These are phyloP conservation scores for Phytophthora capsici DNA, from an alignment of 352 stramenopile genomes.

Conservation along the genomic window DNA sequence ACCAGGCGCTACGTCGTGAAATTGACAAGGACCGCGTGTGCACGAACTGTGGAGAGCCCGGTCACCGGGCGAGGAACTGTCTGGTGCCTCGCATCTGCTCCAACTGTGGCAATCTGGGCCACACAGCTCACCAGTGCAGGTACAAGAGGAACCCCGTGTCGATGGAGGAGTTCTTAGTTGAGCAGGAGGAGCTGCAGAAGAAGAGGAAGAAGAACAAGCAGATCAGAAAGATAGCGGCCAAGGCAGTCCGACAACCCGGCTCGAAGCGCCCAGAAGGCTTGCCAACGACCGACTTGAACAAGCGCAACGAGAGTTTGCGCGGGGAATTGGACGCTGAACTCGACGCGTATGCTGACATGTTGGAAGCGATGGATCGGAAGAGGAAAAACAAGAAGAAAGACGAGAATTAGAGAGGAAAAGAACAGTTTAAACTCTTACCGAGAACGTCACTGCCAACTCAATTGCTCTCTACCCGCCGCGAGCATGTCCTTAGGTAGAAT, in stretches of 20 bases:
- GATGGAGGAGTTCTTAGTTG: constrained; percentile 39
- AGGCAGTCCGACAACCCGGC: constrained; percentile 14
- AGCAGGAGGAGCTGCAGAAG: constrained; percentile 26
- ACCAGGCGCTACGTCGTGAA: constrained; percentile 64
- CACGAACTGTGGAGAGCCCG: constrained; percentile 77
- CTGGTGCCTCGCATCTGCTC: constrained; percentile 79
- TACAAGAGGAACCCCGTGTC: constrained; percentile 32
- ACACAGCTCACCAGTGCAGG: constrained; percentile 58
- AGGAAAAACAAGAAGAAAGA: constrained; percentile 33
- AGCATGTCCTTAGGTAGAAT: constrained; percentile 12
- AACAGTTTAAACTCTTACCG: constrained; percentile 13
- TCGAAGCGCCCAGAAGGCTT: constrained; percentile 15
- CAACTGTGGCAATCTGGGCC: constrained; percentile 78
- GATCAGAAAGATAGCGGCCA: constrained; percentile 21
- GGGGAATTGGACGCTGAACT: constrained; percentile 68
- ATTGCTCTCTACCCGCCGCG: constrained; percentile 16
- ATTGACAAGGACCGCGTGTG: constrained; percentile 71
- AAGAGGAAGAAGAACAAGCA: constrained; percentile 29
- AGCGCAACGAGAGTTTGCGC: constrained; percentile 59
- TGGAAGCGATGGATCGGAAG: constrained; percentile 21
- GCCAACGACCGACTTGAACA: constrained; percentile 44
- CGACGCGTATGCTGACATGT: constrained; percentile 59
- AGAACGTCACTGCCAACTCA: not conserved
- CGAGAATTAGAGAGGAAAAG: constrained; percentile 25
- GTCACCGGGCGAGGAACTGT: constrained; percentile 73